A percentile compares a stretch with the other conserved stretches of the same genome.
These are phyloP conservation scores for Glaciozyma martinii DNA, from an alignment of 768 basidiomycete genomes.

Conservation along the genomic window DNA sequence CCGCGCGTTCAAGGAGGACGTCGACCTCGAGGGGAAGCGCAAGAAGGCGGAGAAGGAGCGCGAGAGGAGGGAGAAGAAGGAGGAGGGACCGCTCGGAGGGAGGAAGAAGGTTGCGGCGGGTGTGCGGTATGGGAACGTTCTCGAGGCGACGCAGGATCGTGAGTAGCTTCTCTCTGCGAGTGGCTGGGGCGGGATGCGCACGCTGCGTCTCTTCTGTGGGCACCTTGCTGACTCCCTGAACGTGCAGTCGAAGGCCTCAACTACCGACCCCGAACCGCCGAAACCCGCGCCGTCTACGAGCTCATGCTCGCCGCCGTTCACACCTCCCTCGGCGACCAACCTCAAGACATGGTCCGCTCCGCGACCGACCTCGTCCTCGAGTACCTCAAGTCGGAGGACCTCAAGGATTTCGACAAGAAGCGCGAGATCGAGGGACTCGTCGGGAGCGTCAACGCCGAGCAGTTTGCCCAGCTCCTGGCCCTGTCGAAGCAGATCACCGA, in stretches of 20 bases:
- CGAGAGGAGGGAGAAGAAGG: slow-evolving; percentile 13
- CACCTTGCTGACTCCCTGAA: not conserved
- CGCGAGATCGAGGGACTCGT: slow-evolving; percentile 75
- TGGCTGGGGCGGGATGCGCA: not conserved
- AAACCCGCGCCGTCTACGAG: slow-evolving; percentile 90
- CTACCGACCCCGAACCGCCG: slow-evolving; percentile 85
- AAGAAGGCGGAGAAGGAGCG: slow-evolving; percentile 52
- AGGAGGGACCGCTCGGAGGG: not conserved
- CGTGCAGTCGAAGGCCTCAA: slow-evolving; percentile 67
- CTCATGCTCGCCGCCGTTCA: slow-evolving; percentile 78
- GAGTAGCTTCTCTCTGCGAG: not conserved
- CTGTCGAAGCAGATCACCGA: slow-evolving; percentile 93
- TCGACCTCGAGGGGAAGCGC: slow-evolving; percentile 88
- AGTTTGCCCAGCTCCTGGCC: slow-evolving; percentile 70
- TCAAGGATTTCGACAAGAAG: slow-evolving; percentile 97
- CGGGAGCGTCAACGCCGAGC: slow-evolving; percentile 58
- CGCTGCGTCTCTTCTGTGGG: not conserved
- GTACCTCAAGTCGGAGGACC: slow-evolving; percentile 64
- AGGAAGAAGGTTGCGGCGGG: slow-evolving; percentile 45
- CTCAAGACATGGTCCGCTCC: slow-evolving; percentile 88
- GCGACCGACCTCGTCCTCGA: slow-evolving; percentile 90
- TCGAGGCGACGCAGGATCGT: slow-evolving; percentile 77
- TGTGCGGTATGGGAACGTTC: slow-evolving; percentile 68
- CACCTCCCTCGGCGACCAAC: slow-evolving; percentile 74
- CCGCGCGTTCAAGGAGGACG: slow-evolving; percentile 66